phyloP scores from a whole-genome alignment of 2,329 filamentous ascomycete species.

The Grosmannia clavigera region DNA sequence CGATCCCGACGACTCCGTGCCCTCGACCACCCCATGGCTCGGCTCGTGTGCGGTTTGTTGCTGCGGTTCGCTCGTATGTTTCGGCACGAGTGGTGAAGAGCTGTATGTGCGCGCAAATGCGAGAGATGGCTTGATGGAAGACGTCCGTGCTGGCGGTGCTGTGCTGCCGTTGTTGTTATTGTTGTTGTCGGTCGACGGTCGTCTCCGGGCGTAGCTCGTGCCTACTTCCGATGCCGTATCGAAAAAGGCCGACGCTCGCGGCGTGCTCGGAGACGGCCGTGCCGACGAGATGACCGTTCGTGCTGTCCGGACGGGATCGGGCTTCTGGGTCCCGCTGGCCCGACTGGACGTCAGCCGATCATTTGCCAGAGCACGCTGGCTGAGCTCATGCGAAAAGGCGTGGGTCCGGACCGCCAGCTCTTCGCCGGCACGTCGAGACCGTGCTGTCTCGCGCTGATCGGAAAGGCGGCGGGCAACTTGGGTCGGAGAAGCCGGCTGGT shows the following conservation, averaged over 20 bases:
- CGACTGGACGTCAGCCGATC: constrained; percentile 28
- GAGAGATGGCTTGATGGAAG: constrained; percentile 30
- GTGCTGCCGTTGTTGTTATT: constrained; percentile 20
- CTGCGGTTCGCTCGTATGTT: constrained; percentile 13
- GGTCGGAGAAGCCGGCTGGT: constrained; percentile 38
- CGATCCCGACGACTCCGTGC: constrained; percentile 77
- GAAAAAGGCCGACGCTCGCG: constrained; percentile 34
- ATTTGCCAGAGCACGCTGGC: constrained; percentile 28
- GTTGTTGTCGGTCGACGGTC: constrained; percentile 38
- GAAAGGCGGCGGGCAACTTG: constrained; percentile 40
- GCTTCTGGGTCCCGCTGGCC: neutral
- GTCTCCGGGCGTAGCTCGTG: constrained; percentile 21
- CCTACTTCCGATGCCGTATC: constrained; percentile 23
- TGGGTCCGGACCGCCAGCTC: constrained; percentile 27
- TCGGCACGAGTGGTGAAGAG: constrained; percentile 47
- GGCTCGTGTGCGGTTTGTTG: constrained; percentile 25
- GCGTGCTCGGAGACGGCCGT: constrained; percentile 33
- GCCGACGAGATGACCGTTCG: constrained; percentile 1
- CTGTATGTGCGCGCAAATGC: constrained; percentile 36
- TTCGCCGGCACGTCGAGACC: constrained; percentile 27
- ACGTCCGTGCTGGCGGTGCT: constrained; percentile 26
- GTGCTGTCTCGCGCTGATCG: constrained; percentile 39
- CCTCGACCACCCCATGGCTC: constrained; percentile 38
- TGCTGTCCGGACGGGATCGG: constrained; percentile 6
- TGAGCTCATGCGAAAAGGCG: constrained; percentile 22